A percentile compares a stretch with the other conserved stretches of the same genome.
Conservation (phyloP, 169 alveolate genomes). For the Plasmodium adleri region DNA sequence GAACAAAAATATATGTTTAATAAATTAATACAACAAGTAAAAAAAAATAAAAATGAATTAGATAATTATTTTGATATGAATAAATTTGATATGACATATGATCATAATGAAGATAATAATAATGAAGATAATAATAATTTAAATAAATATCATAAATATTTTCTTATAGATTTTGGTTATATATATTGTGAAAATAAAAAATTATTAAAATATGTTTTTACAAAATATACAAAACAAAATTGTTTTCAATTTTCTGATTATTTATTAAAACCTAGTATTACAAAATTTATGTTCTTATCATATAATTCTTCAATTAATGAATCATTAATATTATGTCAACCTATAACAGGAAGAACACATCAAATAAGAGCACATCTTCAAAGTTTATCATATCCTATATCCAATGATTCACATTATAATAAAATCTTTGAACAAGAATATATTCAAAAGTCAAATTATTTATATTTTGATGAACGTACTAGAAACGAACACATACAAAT, state of each 20-base stretch:
- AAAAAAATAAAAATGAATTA: constrained; percentile 19
- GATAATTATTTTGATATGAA: constrained; percentile 25
- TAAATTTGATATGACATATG: constrained; percentile 7
- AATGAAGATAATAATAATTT: not conserved
- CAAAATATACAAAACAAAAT: constrained; percentile 39
- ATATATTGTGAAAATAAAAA: constrained; percentile 74
- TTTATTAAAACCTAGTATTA: constrained; percentile 79
- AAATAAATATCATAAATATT: constrained; percentile 38
- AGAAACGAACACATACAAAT: constrained; percentile 60
- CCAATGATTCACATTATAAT: constrained; percentile 83
- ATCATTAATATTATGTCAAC: constrained; percentile 93
- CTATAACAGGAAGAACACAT: constrained; percentile 98
- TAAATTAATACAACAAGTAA: not conserved
- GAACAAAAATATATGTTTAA: not conserved
- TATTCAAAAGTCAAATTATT: constrained; percentile 58
- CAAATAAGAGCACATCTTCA: constrained; percentile 97
- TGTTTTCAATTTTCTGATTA: constrained; percentile 3
- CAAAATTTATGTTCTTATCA: constrained; percentile 83
- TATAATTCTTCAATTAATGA: constrained; percentile 90
- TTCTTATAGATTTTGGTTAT: constrained; percentile 70
- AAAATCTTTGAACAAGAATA: constrained; percentile 73
- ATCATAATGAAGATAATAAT: not conserved
- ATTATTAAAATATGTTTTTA: constrained; percentile 63
- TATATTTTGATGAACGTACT: constrained; percentile 76
- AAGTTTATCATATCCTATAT: constrained; percentile 93